Conservation (phyloP, 2,329 filamentous ascomycete species). For the Ambrosiella beaveri region DNA sequence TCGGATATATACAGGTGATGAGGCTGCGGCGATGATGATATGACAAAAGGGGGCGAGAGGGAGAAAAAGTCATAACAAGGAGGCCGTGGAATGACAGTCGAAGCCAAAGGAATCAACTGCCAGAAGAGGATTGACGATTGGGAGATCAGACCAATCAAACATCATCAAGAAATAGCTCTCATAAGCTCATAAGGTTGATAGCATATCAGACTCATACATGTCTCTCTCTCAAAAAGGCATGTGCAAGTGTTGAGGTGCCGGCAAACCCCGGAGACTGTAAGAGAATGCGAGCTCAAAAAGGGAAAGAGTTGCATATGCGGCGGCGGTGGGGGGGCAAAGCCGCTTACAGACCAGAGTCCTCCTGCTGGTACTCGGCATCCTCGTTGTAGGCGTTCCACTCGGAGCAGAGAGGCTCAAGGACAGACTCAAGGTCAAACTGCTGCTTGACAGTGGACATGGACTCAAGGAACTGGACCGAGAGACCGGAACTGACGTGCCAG, state of each 20-base stretch:
- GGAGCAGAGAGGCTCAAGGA: slow-evolving; percentile 12
- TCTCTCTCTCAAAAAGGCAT: slow-evolving; percentile 9
- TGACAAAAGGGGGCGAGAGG: background rate
- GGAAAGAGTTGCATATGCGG: background rate
- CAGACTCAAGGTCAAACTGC: slow-evolving; percentile 11
- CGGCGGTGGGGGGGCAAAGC: background rate
- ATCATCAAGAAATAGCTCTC: slow-evolving; percentile 3
- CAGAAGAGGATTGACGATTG: background rate
- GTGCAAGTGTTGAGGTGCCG: background rate
- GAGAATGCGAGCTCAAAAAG: background rate
- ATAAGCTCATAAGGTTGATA: background rate
- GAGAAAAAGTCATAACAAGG: background rate
- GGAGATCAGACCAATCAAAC: background rate
- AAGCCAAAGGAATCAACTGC: background rate
- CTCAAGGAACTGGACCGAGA: slow-evolving; percentile 33
- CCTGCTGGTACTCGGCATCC: slow-evolving; percentile 12
- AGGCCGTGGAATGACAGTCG: background rate
- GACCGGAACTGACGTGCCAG: slow-evolving; percentile 38
- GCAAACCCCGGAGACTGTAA: background rate
- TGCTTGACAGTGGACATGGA: slow-evolving; percentile 10
- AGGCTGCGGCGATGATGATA: background rate
- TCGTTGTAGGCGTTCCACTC: slow-evolving; percentile 13
- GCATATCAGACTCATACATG: background rate
- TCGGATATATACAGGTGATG: slow-evolving; percentile 7
- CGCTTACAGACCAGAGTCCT: slow-evolving; percentile 14